phyloP scores from a whole-genome alignment of 805 yeast species.

The Debaryomyces prosopidis region DNA sequence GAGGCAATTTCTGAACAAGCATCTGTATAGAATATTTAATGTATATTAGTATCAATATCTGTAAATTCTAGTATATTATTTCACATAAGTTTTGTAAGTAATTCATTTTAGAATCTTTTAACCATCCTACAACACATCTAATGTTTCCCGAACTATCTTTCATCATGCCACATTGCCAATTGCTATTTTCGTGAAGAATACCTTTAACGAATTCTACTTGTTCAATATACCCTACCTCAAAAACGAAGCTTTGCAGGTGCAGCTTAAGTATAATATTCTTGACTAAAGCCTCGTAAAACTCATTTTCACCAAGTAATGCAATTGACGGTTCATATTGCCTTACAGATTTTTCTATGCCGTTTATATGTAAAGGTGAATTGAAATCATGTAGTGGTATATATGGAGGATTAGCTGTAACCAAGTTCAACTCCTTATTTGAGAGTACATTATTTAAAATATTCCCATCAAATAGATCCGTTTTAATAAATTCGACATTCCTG shows the following conservation, averaged over 20 bases:
- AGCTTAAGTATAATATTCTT: slow-evolving; percentile 40
- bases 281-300: slow-evolving; percentile 64
- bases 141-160: slow-evolving; percentile 52
- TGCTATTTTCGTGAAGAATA: slow-evolving; percentile 12
- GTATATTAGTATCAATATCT: slow-evolving; percentile 3
- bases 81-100: slow-evolving; percentile 9
- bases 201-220: slow-evolving; percentile 52
- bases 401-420: slow-evolving; percentile 89
- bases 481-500: slow-evolving; percentile 8
- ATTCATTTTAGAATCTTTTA: slow-evolving; percentile 13
- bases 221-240: slow-evolving; percentile 67
- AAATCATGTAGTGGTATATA: slow-evolving; percentile 61
- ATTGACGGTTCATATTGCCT: slow-evolving; percentile 67
- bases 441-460: slow-evolving; percentile 5
- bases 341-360: slow-evolving; percentile 66
- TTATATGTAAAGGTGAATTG: slow-evolving; percentile 21
- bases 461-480: slow-evolving; percentile 14
- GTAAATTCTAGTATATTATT: slow-evolving; percentile 2
- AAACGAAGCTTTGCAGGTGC: slow-evolving; percentile 59
- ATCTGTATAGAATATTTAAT: neutral
- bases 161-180: slow-evolving; percentile 53
- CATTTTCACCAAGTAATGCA: slow-evolving; percentile 79
- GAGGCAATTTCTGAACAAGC: neutral
- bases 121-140: slow-evolving; percentile 70
- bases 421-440: slow-evolving; percentile 29